Evolutionary conservation across 1,284 basidiomycete genomes (phyloP).

Genomic region (Paramarasmius palmivorus): DNA sequence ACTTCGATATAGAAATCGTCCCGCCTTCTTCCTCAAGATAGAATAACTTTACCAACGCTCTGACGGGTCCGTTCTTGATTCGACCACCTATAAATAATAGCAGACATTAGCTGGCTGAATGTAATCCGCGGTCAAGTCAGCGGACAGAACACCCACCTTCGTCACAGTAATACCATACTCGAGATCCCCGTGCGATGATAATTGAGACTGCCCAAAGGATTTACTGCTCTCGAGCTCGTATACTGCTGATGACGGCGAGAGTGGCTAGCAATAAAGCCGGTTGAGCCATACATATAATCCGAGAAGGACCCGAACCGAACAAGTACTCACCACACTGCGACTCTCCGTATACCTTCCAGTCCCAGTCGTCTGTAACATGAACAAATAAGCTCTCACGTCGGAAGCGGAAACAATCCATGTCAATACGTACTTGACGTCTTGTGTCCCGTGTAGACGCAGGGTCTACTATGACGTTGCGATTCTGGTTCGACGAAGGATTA

Average conservation of each 20-base stretch:
- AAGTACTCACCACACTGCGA: neutral
- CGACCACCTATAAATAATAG: too few species aligned
- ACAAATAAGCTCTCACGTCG: too few species aligned
- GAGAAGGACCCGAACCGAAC: neutral
- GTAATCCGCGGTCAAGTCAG: too few species aligned
- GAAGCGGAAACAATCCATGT: neutral
- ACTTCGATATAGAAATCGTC: too few species aligned
- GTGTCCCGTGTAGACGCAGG: neutral
- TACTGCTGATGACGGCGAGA: neutral
- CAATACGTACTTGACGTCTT: slow-evolving; percentile 4
- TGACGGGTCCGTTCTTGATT: too few species aligned
- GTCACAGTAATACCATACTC: slow-evolving; percentile 13
- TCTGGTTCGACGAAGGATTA: neutral
- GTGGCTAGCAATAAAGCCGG: neutral
- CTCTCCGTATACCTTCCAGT: too few species aligned
- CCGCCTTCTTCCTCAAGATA: too few species aligned
- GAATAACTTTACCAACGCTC: too few species aligned
- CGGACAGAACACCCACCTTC: slow-evolving; percentile 2
- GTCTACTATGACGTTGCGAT: slow-evolving; percentile 4
- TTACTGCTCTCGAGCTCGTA: slow-evolving; percentile 11
- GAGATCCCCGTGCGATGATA: slow-evolving; percentile 1
- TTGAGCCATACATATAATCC: neutral
- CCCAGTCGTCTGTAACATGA: too few species aligned
- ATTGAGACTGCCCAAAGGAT: neutral
- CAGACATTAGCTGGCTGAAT: too few species aligned